Evolutionary conservation across 495 filamentous ascomycete genomes (phyloP), one percentile per base, ranked within the genome.

Genomic region (Usnea hakonensis): DNA sequence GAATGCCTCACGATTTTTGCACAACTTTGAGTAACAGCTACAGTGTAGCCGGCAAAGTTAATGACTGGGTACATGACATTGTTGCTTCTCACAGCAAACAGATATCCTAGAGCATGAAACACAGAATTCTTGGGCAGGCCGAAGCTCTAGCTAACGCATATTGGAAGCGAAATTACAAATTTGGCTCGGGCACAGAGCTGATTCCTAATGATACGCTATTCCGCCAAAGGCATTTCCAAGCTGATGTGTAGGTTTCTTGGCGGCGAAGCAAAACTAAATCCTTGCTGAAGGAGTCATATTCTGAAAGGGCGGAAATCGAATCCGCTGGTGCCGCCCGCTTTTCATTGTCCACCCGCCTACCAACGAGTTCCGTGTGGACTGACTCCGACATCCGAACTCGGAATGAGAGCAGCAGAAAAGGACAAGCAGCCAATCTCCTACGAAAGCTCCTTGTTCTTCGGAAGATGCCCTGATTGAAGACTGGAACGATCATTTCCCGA

Each of bases 1-100:
- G 81, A 0, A 74, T 92, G 63, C 87, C 87, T 40, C 91, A 96
- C 80, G 88, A 80, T 0, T 96, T 96, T 74, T 91, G 87, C 71
- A 81, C 64, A 6, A 66, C 46, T 26, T 26, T 93, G 56, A 78
- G 85, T 1, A 64, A 67, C 50, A 69, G 67, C 37, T n/a, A 69
- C 28, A 60, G 54, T 26, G 60, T 69, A 36, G 67, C 67, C 8
- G 60, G 58, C 4, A 59, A 63, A 52, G 67, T 67, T n/a, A 62
- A 65, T 21, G 13, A 21, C 46, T 69, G 67, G 67, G 60, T 69
- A 36, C 61, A 64, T n/a, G 61, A 55, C 14, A 69, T 69, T 26
- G 65, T 69, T 32, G 26, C 32, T 17, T 43, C 58, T n/a, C 64
- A 69, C 55, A 38, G 50, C 19, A 54, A 60, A 28, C 58, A 37